Evolutionary conservation across 345 rosid genomes (phyloP), one percentile per base, ranked within the genome.

Genomic region (Linum lewisii): DNA sequence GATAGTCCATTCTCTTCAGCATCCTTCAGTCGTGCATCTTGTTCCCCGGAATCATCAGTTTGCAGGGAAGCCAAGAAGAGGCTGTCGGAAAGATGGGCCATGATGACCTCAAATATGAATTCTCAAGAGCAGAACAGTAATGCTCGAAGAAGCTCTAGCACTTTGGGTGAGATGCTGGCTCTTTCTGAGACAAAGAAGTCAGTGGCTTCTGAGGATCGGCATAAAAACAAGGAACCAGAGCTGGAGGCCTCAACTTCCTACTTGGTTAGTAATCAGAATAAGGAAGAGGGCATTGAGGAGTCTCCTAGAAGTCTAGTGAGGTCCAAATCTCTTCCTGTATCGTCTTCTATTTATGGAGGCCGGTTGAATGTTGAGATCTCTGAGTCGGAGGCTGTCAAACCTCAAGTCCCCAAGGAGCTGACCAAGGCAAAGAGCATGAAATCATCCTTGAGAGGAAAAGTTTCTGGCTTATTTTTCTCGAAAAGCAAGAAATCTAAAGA

Each of bases 81-180:
- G 38, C 82, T 85, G 51, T 90, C 97, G 29, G 99, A 90, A 73
- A 85, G 99, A 79, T 94, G 99, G 99, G 90, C 95, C 62, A 74
- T 81, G 79, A 81, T 87, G 88, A 68, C 97, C 56, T 79, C 81
- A 65, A 79, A 73, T 71, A 87, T 78, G 61, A 82, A 66, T 72
- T 73, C 74, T 57, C 82, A 70, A 24, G 85, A 81, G 60, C 86
- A 69, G 29, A 78, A 74, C 51, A 71, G 60, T 60, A 57, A 62
- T 60, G 59, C 70, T 59, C 66, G 75, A 60, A 81, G 75, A 73
- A 79, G 83, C 73, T 90, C 96, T 54, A 85, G 83, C 36, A 88
- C 95, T 21, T 71, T 90, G 66, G 97, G 99, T 6, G 97, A 90
- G 73, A 90, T 94, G 97, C 99, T 93, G 79, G 80, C 92, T 22